These are phyloP conservation scores for Plasmodium malariae DNA, from an alignment of 169 alveolate species.

Conservation along the genomic window DNA sequence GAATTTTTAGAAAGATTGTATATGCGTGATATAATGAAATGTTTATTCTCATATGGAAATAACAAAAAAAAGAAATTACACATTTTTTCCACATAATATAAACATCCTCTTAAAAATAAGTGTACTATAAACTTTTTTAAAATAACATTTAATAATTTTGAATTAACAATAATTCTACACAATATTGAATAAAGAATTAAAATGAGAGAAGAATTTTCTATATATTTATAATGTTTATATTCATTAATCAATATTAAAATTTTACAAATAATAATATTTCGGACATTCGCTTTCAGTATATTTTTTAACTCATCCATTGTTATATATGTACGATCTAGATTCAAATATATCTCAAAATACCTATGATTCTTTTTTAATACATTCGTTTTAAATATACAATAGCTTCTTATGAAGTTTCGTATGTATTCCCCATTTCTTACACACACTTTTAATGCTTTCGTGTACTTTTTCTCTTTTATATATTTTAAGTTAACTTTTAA, in stretches of 20 bases:
- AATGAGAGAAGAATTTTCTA: constrained; percentile 46
- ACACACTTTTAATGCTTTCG: constrained; percentile 49
- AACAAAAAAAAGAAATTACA: constrained; percentile 28
- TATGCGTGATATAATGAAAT: constrained; percentile 3
- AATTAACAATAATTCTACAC: constrained; percentile 25
- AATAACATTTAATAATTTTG: not conserved
- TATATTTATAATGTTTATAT: constrained; percentile 49
- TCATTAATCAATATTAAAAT: constrained; percentile 31
- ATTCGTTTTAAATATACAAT: constrained; percentile 30
- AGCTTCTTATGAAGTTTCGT: constrained; percentile 35
- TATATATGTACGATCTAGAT: constrained; percentile 1
- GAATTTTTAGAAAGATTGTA: constrained; percentile 38
- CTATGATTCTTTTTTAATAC: constrained; percentile 6
- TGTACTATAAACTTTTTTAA: constrained; percentile 24
- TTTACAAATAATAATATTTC: constrained; percentile 57
- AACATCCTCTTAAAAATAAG: constrained; percentile 70
- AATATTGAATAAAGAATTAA: constrained; percentile 20
- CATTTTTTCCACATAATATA: constrained; percentile 22
- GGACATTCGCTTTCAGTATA: constrained; percentile 32
- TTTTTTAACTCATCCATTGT: constrained; percentile 46
- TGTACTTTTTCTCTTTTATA: constrained; percentile 54
- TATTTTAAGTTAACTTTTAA: constrained; percentile 16
- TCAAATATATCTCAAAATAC: constrained; percentile 19
- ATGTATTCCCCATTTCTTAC: constrained; percentile 28
- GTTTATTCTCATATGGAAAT: constrained; percentile 20